Evolutionary conservation across 768 basidiomycete species (phyloP), one percentile per base, ranked within the genome.

Genomic region (Glaciozyma martinii): DNA sequence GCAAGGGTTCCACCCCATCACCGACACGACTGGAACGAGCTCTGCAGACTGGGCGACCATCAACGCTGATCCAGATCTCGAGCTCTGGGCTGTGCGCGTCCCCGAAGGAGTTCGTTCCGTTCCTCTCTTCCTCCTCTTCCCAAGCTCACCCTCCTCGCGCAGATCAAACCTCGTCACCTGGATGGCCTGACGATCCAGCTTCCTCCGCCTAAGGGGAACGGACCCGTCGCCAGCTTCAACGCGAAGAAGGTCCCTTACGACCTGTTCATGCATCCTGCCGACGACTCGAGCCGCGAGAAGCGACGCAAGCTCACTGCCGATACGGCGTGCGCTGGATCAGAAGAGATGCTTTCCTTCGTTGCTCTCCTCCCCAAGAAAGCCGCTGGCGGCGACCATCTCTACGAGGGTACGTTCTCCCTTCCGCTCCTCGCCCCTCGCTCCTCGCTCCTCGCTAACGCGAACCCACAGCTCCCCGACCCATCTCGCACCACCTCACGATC

Each of bases 151-250:
- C 10, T 21, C 25, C 12, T 3, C 0, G 2, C 23, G 29, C 65
- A 70, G 66, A 23, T 71, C 55, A 71, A 67, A 53, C 18, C 61
- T 5, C 63, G 65, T 54, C 60, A 67, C 58, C 70, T 71, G 59
- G 63, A 65, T 37, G 60, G 60, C 1, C 10, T 67, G 21, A 43
- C 40, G 21, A 65, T 71, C 56, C 62, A 63, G 18, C 60, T 70
- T 5, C 47, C 5, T n/a, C 30, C 15, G 27, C 23, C 15, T 21
- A 53, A 9, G 21, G 5, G 30, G 29, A 30, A 16, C 12, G 30
- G 25, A 16, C 30, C 53, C 19, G 16, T 54, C 16, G 53, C 53
- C 10, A 30, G 16, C 49, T 50, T 50, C 49, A 50, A 50, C n/a
- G 49, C 42, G 15, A 49, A 59, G 30, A 30, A 46, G 58, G 46